These are phyloP conservation scores for Fistulinella cinereoalba DNA, from an alignment of 1,284 basidiomycete species.

Conservation along the genomic window DNA sequence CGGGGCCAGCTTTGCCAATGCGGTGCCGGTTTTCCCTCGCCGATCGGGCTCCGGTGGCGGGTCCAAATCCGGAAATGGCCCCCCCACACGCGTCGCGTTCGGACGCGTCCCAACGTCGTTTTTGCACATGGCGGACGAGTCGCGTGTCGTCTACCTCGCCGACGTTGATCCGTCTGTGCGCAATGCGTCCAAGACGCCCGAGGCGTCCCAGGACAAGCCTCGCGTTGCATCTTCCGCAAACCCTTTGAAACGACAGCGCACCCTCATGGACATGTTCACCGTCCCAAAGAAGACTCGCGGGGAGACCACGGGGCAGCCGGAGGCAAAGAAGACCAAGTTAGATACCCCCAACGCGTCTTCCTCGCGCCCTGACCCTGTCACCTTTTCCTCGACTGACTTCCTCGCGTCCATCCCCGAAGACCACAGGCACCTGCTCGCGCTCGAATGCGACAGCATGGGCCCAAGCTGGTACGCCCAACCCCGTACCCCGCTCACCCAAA, in stretches of 20 bases:
- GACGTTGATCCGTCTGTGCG: conserved; percentile 43
- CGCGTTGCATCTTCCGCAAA: conserved; percentile 22
- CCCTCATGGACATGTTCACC: conserved; percentile 61
- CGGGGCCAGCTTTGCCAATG: neutral
- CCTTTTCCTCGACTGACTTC: conserved; percentile 63
- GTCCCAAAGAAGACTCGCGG: conserved; percentile 38
- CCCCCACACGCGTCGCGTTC: neutral
- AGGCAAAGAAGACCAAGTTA: conserved; percentile 45
- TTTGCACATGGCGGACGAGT: conserved; percentile 35
- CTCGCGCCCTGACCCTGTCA: conserved; percentile 61
- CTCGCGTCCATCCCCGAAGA: conserved; percentile 55
- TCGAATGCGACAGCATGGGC: conserved; percentile 72
- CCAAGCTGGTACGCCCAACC: conserved; percentile 59
- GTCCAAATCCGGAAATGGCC: conserved; percentile 18
- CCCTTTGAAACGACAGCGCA: conserved; percentile 58
- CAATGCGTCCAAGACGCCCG: conserved; percentile 15
- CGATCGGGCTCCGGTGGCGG: conserved; percentile 5
- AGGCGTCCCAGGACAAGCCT: conserved; percentile 18
- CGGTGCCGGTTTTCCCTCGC: neutral
- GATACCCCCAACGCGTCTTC: conserved; percentile 25
- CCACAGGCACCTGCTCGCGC: conserved; percentile 52
- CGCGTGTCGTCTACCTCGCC: conserved; percentile 52
- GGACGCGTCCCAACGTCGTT: neutral
- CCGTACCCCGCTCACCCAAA: neutral
- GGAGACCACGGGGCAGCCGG: conserved; percentile 28